Percentiles rank a stretch among this genome's conserved stretches.
Evolutionary conservation across 495 filamentous ascomycete genomes (phyloP).

Genomic region (Glonium stellatum): DNA sequence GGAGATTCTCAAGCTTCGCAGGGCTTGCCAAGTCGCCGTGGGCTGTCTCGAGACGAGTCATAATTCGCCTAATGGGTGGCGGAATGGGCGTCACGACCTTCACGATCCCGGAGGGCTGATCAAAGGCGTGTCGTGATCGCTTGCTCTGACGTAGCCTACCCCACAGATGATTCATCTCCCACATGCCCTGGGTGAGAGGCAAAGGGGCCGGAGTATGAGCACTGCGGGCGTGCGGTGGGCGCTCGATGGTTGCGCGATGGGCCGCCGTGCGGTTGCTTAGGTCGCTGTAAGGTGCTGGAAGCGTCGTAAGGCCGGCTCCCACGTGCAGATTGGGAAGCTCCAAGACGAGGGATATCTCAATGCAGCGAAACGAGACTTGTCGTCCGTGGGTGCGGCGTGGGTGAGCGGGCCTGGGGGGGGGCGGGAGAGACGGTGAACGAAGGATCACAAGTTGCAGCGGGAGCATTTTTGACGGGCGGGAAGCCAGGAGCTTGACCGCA

Average conservation of each 20-base stretch:
- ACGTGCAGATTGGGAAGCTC: background rate
- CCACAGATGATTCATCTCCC: background rate
- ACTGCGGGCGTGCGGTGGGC: too few species aligned
- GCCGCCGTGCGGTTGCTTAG: too few species aligned
- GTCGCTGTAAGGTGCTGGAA: too few species aligned
- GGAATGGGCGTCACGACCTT: too few species aligned
- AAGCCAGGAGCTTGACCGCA: background rate
- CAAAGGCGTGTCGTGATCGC: background rate
- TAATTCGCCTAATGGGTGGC: background rate
- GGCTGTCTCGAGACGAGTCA: background rate
- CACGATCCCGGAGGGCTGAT: background rate
- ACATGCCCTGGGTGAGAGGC: background rate
- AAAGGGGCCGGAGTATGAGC: too few species aligned
- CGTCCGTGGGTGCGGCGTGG: background rate
- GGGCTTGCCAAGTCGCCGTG: too few species aligned
- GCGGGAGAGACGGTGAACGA: conserved; percentile 1
- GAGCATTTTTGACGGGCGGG: background rate
- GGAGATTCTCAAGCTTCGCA: too few species aligned
- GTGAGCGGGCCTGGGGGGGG: background rate
- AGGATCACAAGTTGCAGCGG: background rate
- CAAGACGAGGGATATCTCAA: background rate
- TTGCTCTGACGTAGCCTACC: background rate
- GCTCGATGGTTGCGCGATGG: too few species aligned
- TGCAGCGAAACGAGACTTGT: background rate
- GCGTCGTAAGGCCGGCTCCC: background rate